phyloP scores from a whole-genome alignment of 176 grass and related monocot species.

The Tuctoria greenei region DNA sequence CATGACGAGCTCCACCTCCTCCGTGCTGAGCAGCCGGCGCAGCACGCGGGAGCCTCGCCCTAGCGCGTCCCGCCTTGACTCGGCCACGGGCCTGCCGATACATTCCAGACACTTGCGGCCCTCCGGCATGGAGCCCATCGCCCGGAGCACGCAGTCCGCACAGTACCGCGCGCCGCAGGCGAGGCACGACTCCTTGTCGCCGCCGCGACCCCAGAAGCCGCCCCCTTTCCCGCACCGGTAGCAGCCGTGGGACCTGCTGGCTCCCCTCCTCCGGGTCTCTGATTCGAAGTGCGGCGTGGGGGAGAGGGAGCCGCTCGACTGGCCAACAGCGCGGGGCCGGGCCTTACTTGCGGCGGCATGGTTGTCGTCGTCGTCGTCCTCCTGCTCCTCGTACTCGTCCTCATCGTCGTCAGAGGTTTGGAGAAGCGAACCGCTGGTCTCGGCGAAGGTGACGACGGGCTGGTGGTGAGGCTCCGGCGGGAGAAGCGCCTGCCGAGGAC shows the following conservation, averaged over 20 bases:
- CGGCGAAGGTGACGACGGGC: slow-evolving; percentile 41
- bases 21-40: slow-evolving; percentile 64
- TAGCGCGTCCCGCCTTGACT: slow-evolving; percentile 56
- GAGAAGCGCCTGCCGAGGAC: neutral
- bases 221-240: slow-evolving; percentile 67
- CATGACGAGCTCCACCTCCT: slow-evolving; percentile 81
- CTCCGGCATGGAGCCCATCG: slow-evolving; percentile 97
- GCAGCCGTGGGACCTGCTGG: slow-evolving; percentile 54
- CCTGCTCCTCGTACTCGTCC: neutral
- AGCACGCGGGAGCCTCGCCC: slow-evolving; percentile 69
- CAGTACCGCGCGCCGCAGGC: slow-evolving; percentile 85
- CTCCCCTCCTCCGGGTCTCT: neutral
- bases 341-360: neutral
- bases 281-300: slow-evolving; percentile 24
- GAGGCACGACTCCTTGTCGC: slow-evolving; percentile 74
- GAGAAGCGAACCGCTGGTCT: slow-evolving; percentile 47
- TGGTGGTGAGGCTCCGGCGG: slow-evolving; percentile 27
- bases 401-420: slow-evolving; percentile 48
- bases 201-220: slow-evolving; percentile 64
- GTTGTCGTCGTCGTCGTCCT: neutral
- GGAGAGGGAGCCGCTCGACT: slow-evolving; percentile 50
- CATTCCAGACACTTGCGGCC: slow-evolving; percentile 76
- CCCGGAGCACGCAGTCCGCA: slow-evolving; percentile 56
- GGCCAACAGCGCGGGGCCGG: slow-evolving; percentile 5
- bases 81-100: slow-evolving; percentile 69